Percentiles rank a stretch among this genome's conserved stretches.
Evolutionary conservation across 352 stramenopile species (phyloP).

Genomic region (Pythium guiyangense): DNA sequence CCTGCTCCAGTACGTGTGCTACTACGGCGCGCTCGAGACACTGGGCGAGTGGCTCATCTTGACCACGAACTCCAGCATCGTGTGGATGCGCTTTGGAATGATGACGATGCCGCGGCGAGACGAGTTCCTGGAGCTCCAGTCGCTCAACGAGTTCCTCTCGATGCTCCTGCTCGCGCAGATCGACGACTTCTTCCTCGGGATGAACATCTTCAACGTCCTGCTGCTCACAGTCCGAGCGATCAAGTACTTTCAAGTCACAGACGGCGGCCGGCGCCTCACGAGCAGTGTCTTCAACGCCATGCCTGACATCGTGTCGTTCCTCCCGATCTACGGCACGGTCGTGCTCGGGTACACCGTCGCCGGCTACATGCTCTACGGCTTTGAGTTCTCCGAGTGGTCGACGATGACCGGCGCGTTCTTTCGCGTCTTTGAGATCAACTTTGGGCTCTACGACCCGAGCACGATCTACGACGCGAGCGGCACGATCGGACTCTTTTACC

Average conservation of each 20-base stretch:
- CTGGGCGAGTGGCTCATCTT: too few species aligned
- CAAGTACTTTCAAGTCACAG: slow-evolving; percentile 71
- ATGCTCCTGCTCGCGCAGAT: slow-evolving; percentile 28
- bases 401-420: slow-evolving; percentile 57
- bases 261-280: slow-evolving; percentile 50
- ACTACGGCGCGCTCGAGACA: too few species aligned
- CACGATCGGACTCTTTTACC: slow-evolving; percentile 54
- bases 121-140: slow-evolving; percentile 1
- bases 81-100: too few species aligned
- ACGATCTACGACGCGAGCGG: slow-evolving; percentile 59
- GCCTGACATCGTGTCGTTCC: slow-evolving; percentile 66
- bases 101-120: too few species aligned
- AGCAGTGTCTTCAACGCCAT: slow-evolving; percentile 59
- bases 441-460: slow-evolving; percentile 65
- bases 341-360: slow-evolving; percentile 64
- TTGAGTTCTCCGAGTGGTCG: slow-evolving; percentile 58
- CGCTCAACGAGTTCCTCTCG: slow-evolving; percentile 49
- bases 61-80: too few species aligned
- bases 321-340: slow-evolving; percentile 61
- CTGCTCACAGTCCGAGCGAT: slow-evolving; percentile 47
- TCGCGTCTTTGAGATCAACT: slow-evolving; percentile 73
- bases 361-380: slow-evolving; percentile 60
- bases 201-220: slow-evolving; percentile 67
- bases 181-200: slow-evolving; percentile 44
- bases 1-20: too few species aligned